Evolutionary conservation across 495 filamentous ascomycete species (phyloP).

Genomic region (Aspergillus conjunctus): DNA sequence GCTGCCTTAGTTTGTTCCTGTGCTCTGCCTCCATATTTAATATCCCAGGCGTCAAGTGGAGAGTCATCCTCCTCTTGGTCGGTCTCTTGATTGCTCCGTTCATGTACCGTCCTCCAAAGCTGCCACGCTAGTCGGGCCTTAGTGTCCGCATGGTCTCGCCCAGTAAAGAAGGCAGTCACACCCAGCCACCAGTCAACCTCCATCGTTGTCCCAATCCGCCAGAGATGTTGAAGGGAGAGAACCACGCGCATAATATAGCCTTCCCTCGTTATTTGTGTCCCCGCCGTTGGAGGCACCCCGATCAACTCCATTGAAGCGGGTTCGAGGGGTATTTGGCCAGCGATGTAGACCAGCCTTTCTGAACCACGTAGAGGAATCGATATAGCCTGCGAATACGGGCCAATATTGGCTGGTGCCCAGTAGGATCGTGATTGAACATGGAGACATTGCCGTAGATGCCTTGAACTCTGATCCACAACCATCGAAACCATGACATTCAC

Average conservation of each 20-base stretch:
- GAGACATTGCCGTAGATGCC: conserved; percentile 55
- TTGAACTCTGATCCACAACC: conserved; percentile 41
- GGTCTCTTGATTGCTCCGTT: conserved; percentile 24
- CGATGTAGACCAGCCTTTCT: conserved; percentile 59
- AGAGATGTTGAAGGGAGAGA: conserved; percentile 85
- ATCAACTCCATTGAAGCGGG: conserved; percentile 74
- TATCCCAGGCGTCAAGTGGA: conserved; percentile 74
- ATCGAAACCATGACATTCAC: conserved; percentile 64
- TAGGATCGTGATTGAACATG: conserved; percentile 94
- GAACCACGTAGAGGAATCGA: conserved; percentile 49
- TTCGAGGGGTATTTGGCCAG: conserved; percentile 89
- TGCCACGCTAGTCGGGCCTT: conserved; percentile 48
- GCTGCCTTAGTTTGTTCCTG: conserved; percentile 25
- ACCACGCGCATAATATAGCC: conserved; percentile 52
- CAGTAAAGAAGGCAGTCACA: conserved; percentile 69
- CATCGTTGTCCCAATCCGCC: conserved; percentile 75
- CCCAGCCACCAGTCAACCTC: conserved; percentile 72
- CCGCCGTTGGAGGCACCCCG: conserved; percentile 3
- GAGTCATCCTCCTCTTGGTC: conserved; percentile 46
- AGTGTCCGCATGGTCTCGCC: conserved; percentile 28
- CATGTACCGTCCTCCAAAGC: conserved; percentile 56
- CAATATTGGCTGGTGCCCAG: conserved; percentile 98
- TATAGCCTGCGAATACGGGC: conserved; percentile 93
- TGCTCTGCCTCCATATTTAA: conserved; percentile 53
- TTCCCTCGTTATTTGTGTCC: conserved; percentile 28